These are phyloP conservation scores for Thielaviopsis musarum DNA, from an alignment of 2,329 filamentous ascomycete species.

Conservation along the genomic window DNA sequence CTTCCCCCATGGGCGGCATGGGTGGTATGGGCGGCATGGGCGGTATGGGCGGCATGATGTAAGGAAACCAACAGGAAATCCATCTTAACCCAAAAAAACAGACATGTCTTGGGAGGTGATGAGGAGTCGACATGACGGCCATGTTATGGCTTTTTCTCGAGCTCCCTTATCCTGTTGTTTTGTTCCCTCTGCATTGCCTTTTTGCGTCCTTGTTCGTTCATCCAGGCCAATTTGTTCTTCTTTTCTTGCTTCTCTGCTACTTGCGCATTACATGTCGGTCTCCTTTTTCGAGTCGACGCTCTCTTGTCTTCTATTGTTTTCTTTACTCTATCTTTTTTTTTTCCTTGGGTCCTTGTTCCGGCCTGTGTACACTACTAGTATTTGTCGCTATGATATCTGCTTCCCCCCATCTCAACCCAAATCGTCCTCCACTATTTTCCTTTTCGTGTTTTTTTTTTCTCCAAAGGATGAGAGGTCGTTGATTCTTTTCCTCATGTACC, in stretches of 20 bases:
- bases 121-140: neutral
- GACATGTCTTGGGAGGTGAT: neutral
- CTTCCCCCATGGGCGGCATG: slow-evolving; percentile 48
- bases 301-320: neutral
- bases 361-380: neutral
- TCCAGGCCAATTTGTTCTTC: neutral
- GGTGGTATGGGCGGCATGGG: slow-evolving; percentile 49
- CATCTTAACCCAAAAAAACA: neutral
- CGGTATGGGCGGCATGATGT: slow-evolving; percentile 45
- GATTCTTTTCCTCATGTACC: neutral
- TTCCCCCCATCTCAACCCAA: neutral
- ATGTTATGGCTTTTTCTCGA: neutral
- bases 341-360: neutral
- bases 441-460: too few relatives aligned
- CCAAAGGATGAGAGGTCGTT: neutral
- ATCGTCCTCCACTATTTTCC: neutral
- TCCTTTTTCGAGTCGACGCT: too few relatives aligned
- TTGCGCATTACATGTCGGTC: slow-evolving; percentile 1
- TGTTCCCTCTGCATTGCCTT: neutral
- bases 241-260: neutral
- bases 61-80: slow-evolving; percentile 19
- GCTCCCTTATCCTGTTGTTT: neutral
- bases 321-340: neutral
- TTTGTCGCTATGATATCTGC: neutral
- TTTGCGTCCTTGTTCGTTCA: neutral